Evolutionary conservation across 2,329 filamentous ascomycete species (phyloP), one percentile per base, ranked within the genome.

Genomic region (Nemania sp.): DNA sequence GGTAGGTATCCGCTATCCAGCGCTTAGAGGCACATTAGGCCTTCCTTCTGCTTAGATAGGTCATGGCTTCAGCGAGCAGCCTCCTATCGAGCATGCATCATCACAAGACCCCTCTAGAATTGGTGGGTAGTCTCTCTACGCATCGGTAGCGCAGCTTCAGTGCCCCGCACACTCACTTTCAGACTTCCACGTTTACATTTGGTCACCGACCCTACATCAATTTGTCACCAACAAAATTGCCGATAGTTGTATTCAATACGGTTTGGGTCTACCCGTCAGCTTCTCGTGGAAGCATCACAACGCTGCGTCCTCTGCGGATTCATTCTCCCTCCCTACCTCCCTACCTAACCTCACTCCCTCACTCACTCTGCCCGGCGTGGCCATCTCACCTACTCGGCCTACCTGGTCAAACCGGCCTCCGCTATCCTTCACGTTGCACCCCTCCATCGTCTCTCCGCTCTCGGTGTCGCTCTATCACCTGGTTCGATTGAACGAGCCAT

Each of bases 91-190:
- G 26, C 29, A 45, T 22, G 35, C 56, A 69, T 64, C 64, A 51
- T 64, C 67, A 67, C 66, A 62, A 62, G 60, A 69, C 67, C 67
- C 61, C 64, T 67, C 67, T 55, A 67, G 54, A 32, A 47, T 32
- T 24, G 59, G 54, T 56, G 45, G 38, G 24, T 32, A 26, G 41
- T n/a, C 38, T 43, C 13, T 43, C n/a, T n/a, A n/a, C n/a, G n/a
- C n/a, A n/a, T n/a, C n/a, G n/a, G n/a, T n/a, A n/a, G n/a, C n/a
- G n/a, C 18, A 45, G 38, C 13, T 43, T 15, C 13, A 20, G 41
- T 11, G 55, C 67, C 67, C 64, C 67, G 64, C 67, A 54, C 41
- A 11, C 47, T 62, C 67, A 52, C 38, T 29, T 29, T 8, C 38
- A 35, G 29, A 54, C 27, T 49, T 63, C 24, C 27, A 43, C 11